phyloP scores from a whole-genome alignment of 2,329 filamentous ascomycete genomes.

The Epichloe gansuensis region DNA sequence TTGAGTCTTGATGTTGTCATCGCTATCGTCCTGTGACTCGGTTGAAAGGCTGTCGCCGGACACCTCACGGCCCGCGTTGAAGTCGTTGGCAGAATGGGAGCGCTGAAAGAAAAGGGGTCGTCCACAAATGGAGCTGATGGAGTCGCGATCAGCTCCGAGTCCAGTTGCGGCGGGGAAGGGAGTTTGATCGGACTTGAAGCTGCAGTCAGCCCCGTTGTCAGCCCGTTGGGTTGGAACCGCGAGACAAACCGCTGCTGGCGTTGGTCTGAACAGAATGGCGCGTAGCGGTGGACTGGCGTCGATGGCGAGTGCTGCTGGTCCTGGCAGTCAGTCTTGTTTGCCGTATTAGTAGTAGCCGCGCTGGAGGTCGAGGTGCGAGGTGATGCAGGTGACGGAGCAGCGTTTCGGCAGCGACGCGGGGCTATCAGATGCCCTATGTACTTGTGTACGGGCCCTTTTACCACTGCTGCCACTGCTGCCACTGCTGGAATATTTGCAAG shows the following conservation, averaged over 20 bases:
- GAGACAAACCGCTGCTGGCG: slow-evolving; percentile 11
- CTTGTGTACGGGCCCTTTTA: slow-evolving; percentile 8
- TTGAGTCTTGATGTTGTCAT: slow-evolving; percentile 27
- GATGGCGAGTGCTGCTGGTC: slow-evolving; percentile 3
- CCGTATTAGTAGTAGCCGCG: not conserved
- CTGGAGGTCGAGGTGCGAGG: not conserved
- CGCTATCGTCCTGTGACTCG: slow-evolving; percentile 18
- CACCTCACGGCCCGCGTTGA: slow-evolving; percentile 12
- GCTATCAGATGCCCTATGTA: slow-evolving; percentile 11
- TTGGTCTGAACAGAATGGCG: slow-evolving; percentile 14
- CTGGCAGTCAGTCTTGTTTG: slow-evolving; percentile 2
- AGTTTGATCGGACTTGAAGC: slow-evolving; percentile 6
- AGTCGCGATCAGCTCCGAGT: slow-evolving; percentile 28
- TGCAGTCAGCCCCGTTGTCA: not conserved
- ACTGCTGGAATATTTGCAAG: slow-evolving; percentile 14
- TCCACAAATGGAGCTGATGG: slow-evolving; percentile 40
- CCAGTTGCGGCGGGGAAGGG: slow-evolving; percentile 14
- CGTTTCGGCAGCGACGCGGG: slow-evolving; percentile 7
- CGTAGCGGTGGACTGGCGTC: slow-evolving; percentile 10
- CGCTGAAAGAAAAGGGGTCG: slow-evolving; percentile 40
- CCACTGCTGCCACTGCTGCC: slow-evolving; percentile 14
- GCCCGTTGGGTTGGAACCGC: slow-evolving; percentile 4
- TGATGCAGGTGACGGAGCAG: not conserved
- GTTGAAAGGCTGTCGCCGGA: slow-evolving; percentile 15
- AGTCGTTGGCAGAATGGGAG: slow-evolving; percentile 24